These are phyloP conservation scores for Spizellomyces sp. DNA, from an alignment of 192 early-diverging fungal species.

Conservation along the genomic window DNA sequence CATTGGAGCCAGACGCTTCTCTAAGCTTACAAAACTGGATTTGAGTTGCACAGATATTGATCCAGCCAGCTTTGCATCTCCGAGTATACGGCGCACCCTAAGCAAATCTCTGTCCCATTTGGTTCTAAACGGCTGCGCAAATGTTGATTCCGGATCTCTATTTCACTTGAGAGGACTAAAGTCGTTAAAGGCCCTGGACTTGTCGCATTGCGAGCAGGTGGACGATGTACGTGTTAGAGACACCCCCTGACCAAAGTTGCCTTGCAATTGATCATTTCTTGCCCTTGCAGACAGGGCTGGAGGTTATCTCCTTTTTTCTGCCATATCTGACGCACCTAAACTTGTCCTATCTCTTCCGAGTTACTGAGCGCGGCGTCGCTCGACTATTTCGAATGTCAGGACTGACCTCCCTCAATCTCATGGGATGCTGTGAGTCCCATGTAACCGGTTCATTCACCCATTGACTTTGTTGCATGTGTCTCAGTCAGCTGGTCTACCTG, in stretches of 20 bases:
- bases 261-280: background rate
- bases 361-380: constrained; percentile 44
- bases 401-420: constrained; percentile 39
- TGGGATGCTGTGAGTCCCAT: constrained; percentile 49
- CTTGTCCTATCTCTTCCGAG: constrained; percentile 48
- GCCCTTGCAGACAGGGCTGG: constrained; percentile 28
- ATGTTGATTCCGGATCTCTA: constrained; percentile 35
- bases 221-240: constrained; percentile 30
- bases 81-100: constrained; percentile 5
- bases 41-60: constrained; percentile 47
- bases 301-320: constrained; percentile 39
- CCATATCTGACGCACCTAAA: constrained; percentile 44
- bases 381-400: constrained; percentile 41
- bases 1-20: constrained; percentile 27
- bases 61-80: constrained; percentile 23
- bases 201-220: constrained; percentile 46
- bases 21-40: constrained; percentile 34
- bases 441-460: too few species aligned
- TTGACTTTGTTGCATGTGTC: background rate
- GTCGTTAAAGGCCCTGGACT: constrained; percentile 36
- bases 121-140: constrained; percentile 45
- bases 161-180: constrained; percentile 30
- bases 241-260: background rate
- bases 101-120: constrained; percentile 32
- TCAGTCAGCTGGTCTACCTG: background rate